A percentile compares a stretch with the other conserved stretches of the same genome.
These are phyloP conservation scores for Xylariaceae sp. DNA, from an alignment of 2,329 filamentous ascomycete species.

Conservation along the genomic window DNA sequence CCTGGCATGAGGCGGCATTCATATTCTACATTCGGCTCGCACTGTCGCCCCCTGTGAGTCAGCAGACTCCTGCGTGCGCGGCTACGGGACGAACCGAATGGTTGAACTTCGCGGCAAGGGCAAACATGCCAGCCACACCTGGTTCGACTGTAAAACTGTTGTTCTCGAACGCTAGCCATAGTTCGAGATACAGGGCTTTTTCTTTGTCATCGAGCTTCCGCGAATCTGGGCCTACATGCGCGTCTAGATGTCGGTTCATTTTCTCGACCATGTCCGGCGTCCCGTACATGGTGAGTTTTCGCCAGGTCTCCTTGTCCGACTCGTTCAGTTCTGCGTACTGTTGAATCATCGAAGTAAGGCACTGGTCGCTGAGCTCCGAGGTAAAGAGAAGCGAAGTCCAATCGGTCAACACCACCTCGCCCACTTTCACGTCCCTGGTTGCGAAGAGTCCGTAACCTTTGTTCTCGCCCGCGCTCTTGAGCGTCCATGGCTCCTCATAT, in stretches of 20 bases:
- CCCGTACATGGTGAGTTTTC: slow-evolving; percentile 1
- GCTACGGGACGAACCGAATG: slow-evolving; percentile 7
- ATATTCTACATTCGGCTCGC: slow-evolving; percentile 5
- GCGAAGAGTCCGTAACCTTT: slow-evolving; percentile 12
- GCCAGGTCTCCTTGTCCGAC: not conserved
- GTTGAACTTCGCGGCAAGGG: slow-evolving; percentile 8
- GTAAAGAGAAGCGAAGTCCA: slow-evolving; percentile 2
- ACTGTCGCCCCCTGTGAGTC: slow-evolving; percentile 2
- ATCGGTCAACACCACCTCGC: slow-evolving; percentile 6
- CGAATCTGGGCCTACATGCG: not conserved
- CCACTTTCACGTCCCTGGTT: slow-evolving; percentile 11
- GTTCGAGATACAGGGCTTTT: not conserved
- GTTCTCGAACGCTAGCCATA: not conserved
- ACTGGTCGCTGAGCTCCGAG: not conserved
- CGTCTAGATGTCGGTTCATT: not conserved
- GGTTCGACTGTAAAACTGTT: not conserved
- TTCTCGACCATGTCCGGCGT: not conserved
- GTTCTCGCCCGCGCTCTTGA: slow-evolving; percentile 1
- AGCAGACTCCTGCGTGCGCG: not conserved
- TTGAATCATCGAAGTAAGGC: not conserved
- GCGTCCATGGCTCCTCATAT: slow-evolving; percentile 2
- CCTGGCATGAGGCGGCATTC: not conserved
- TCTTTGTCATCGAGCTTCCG: not conserved
- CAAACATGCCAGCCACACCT: slow-evolving; percentile 1
- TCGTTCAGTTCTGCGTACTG: not conserved